Evolutionary conservation across 345 rosid genomes (phyloP).

Genomic region (Mangifera indica): DNA sequence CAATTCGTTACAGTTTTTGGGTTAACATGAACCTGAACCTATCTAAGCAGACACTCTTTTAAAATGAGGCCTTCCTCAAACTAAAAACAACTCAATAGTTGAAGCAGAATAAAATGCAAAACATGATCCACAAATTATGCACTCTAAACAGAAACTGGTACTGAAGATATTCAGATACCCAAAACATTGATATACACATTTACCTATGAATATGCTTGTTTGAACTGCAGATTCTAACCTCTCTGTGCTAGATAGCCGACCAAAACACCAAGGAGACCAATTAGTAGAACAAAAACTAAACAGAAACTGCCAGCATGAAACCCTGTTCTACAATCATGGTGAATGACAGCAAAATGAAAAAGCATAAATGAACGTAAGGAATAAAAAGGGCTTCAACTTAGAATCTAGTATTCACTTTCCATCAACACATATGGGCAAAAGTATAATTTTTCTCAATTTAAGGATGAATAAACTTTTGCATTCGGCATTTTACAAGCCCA

Average conservation of each 20-base stretch:
- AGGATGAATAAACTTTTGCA: neutral
- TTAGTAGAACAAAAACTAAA: conserved; percentile 42
- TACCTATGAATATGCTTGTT: neutral
- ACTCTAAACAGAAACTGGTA: neutral
- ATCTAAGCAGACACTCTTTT: neutral
- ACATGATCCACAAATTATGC: neutral
- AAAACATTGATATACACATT: neutral
- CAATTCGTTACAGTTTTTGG: too few species aligned
- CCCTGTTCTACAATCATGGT: conserved; percentile 41
- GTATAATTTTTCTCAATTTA: neutral
- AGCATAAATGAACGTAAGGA: neutral
- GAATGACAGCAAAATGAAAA: neutral
- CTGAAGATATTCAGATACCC: neutral
- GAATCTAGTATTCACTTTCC: neutral
- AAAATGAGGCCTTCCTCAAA: neutral
- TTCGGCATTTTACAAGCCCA: neutral
- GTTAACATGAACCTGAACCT: too few species aligned
- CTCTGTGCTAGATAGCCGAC: conserved; percentile 58
- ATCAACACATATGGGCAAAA: neutral
- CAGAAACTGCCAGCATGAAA: conserved; percentile 42
- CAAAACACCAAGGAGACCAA: conserved; percentile 56
- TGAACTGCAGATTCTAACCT: conserved; percentile 19
- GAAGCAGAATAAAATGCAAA: neutral
- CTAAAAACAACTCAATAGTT: conserved; percentile 4
- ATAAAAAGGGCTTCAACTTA: neutral